Conservation (phyloP, 345 rosid genomes). For the Corchorus capsularis region DNA sequence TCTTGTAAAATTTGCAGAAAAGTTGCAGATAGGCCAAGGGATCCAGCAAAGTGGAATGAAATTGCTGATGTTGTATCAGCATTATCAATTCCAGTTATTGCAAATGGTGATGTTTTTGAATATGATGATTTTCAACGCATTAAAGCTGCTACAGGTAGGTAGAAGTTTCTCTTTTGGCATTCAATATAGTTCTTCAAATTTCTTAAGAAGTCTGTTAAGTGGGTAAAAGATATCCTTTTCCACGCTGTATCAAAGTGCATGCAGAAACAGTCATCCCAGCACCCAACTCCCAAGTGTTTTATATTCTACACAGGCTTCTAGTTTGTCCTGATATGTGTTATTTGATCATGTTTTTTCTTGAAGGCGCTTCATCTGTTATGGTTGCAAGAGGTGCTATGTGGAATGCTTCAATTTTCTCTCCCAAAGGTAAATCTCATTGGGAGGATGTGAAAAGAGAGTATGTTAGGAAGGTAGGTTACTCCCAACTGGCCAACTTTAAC, state of each 20-base stretch:
- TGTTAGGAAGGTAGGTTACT: slow-evolving; percentile 63
- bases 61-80: slow-evolving; percentile 82
- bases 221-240: background rate
- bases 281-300: background rate
- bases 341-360: slow-evolving; percentile 16
- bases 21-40: slow-evolving; percentile 86
- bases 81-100: slow-evolving; percentile 88
- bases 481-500: background rate
- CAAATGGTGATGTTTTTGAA: slow-evolving; percentile 93
- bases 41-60: slow-evolving; percentile 94
- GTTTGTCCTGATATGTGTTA: background rate
- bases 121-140: slow-evolving; percentile 69
- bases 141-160: slow-evolving; percentile 72
- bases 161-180: background rate
- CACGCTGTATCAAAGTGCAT: background rate
- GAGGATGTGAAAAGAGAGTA: slow-evolving; percentile 74
- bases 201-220: background rate
- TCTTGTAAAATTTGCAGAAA: slow-evolving; percentile 51
- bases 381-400: slow-evolving; percentile 96
- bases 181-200: background rate
- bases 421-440: slow-evolving; percentile 66
- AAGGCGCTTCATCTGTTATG: slow-evolving; percentile 92
- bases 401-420: slow-evolving; percentile 91
- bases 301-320: background rate
- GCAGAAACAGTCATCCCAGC: background rate